Conservation (phyloP, 768 basidiomycete genomes). For the Amanita rimosa region DNA sequence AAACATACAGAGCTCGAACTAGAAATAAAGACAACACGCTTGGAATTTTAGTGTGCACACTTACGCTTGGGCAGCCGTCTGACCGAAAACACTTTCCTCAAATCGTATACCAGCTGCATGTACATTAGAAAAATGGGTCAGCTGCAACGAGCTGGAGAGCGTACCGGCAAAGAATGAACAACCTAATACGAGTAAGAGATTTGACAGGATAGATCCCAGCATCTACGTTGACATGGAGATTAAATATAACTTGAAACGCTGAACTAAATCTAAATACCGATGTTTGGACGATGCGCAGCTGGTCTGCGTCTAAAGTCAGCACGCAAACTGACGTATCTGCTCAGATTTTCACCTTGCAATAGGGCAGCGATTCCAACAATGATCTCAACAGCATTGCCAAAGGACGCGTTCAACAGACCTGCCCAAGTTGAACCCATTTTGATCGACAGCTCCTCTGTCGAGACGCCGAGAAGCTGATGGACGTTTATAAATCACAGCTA, state of each 20-base stretch:
- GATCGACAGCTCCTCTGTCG: constrained; percentile 72
- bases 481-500: not conserved
- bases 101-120: constrained; percentile 50
- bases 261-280: constrained; percentile 40
- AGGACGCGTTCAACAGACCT: constrained; percentile 78
- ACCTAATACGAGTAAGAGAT: constrained; percentile 82
- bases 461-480: constrained; percentile 59
- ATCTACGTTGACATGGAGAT: constrained; percentile 32
- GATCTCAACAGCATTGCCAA: constrained; percentile 80
- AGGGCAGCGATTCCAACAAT: constrained; percentile 85
- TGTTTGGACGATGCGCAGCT: constrained; percentile 86
- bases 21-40: constrained; percentile 7
- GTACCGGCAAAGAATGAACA: constrained; percentile 80
- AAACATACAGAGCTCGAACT: constrained; percentile 37
- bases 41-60: constrained; percentile 15
- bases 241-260: not conserved
- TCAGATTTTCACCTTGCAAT: constrained; percentile 41
- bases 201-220: constrained; percentile 86
- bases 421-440: constrained; percentile 79
- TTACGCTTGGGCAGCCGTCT: constrained; percentile 81
- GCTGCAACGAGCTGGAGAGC: constrained; percentile 8
- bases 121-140: not conserved
- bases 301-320: constrained; percentile 27
- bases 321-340: not conserved
- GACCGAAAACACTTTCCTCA: constrained; percentile 63